These are phyloP conservation scores for Amanita rubescens DNA, from an alignment of 768 basidiomycete genomes.

Conservation along the genomic window DNA sequence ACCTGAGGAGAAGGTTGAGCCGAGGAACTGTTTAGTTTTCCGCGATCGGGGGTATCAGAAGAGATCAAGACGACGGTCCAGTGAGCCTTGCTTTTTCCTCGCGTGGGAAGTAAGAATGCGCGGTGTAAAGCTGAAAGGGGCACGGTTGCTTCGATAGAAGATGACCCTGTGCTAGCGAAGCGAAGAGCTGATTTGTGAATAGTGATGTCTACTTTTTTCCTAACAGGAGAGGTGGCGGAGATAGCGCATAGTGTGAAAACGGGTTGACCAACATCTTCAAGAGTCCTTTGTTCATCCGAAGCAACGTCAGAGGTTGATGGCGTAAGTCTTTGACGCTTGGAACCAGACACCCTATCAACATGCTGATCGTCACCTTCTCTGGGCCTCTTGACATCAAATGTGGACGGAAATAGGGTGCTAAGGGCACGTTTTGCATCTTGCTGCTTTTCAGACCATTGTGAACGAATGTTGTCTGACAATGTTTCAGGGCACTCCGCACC, in stretches of 20 bases:
- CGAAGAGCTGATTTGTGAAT: constrained; percentile 43
- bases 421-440: constrained; percentile 21
- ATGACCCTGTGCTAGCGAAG: constrained; percentile 44
- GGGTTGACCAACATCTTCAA: constrained; percentile 31
- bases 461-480: neutral
- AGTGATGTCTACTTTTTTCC: constrained; percentile 68
- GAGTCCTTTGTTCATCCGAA: constrained; percentile 9
- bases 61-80: constrained; percentile 66
- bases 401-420: constrained; percentile 18
- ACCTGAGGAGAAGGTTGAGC: constrained; percentile 41
- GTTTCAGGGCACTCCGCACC: constrained; percentile 27
- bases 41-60: constrained; percentile 43
- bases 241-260: constrained; percentile 55
- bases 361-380: constrained; percentile 28
- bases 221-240: constrained; percentile 65
- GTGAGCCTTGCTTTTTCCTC: constrained; percentile 63
- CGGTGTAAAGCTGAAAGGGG: constrained; percentile 45
- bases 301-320: constrained; percentile 8
- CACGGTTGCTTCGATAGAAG: constrained; percentile 41
- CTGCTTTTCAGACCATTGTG: constrained; percentile 34
- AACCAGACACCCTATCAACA: constrained; percentile 13
- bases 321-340: constrained; percentile 29
- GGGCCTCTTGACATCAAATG: constrained; percentile 24
- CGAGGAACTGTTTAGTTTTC: constrained; percentile 25
- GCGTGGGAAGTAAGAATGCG: constrained; percentile 66